Conservation (phyloP, 139 green algal species). For the Klebsormidium nitens region DNA sequence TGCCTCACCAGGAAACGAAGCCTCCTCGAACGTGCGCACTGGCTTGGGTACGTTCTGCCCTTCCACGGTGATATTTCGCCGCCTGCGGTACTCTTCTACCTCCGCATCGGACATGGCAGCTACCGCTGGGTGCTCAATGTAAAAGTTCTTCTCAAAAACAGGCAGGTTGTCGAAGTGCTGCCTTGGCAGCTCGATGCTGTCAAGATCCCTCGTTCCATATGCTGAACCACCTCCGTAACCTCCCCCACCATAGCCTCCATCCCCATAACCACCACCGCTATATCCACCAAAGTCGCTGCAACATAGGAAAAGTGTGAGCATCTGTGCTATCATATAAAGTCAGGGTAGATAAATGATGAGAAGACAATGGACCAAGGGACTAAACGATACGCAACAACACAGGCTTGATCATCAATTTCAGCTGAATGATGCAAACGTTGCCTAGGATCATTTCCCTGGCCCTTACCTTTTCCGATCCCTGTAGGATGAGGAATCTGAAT, state of each 20-base stretch:
- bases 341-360: too few species aligned
- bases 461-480: constrained; percentile 31
- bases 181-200: constrained; percentile 58
- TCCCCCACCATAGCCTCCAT: constrained; percentile 1
- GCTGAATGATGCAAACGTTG: too few species aligned
- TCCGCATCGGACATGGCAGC: constrained; percentile 56
- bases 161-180: constrained; percentile 75
- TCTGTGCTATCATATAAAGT: too few species aligned
- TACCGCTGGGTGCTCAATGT: constrained; percentile 79
- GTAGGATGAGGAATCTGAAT: constrained; percentile 25
- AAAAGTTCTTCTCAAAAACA: constrained; percentile 91
- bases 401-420: too few species aligned
- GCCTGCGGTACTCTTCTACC: constrained; percentile 62
- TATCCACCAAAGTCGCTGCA: too few species aligned
- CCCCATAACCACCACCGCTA: constrained; percentile 7
- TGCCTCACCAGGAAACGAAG: constrained; percentile 61
- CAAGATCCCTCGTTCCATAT: constrained; percentile 49
- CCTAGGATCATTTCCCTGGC: neutral
- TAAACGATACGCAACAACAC: too few species aligned
- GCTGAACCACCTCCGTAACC: neutral
- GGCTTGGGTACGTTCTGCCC: constrained; percentile 63
- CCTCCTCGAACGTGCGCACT: constrained; percentile 65
- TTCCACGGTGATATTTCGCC: constrained; percentile 57
- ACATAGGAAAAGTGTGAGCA: too few species aligned
- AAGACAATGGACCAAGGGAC: too few species aligned